Base-by-base conservation (phyloP, 164 flowering plant species). In the Houttuynia cordata region DNA sequence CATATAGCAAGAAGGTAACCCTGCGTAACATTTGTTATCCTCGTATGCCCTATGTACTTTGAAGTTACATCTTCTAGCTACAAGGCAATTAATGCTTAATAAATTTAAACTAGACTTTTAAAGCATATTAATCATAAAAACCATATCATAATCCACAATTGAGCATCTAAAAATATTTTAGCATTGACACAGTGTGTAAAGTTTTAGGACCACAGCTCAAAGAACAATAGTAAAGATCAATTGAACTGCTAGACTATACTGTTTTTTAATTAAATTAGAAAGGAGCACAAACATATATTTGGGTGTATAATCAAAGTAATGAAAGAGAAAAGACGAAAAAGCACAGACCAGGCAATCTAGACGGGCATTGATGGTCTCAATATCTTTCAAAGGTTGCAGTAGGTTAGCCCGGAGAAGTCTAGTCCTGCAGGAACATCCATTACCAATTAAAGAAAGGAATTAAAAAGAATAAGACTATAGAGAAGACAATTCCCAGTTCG, bases 351-450 rank as follows among this genome's bases (percentile, higher is more conserved):
- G 74, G 73, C 96, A 91, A 78, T 94, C 97, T 45, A 91, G 88
- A 58, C 96, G 92, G 64, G 95, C 94, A 72, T 85, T 88, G 68
- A 94, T 87, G 39, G 97, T 91, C 76, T 87, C 97, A 40, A 84
- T 79, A 75, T 94, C 97, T 74, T 88, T 94, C 53, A 88, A 59
- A 59, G 99, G 97, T 77, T 94, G 97, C 83, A 94, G 75, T 51
- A 91, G 86, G 74, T 94, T 94, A 64, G 97, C 99, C 19, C 97
- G 90, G 50, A 91, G 97, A 74, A 94, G 95, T 70, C 99, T 78
- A 57, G 90, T 83, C 79, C 97, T 94, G 83, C 64, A 37, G 75
- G 73, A 51, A 57, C 68, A 49, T 49, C 25, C 51, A 54, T 54
- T 17, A 45, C 49, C 49, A 45, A 45, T 45, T 8, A 3, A 12